These are phyloP conservation scores for Grigorovia yakushimaensis DNA, from an alignment of 805 yeast genomes.

Conservation along the genomic window DNA sequence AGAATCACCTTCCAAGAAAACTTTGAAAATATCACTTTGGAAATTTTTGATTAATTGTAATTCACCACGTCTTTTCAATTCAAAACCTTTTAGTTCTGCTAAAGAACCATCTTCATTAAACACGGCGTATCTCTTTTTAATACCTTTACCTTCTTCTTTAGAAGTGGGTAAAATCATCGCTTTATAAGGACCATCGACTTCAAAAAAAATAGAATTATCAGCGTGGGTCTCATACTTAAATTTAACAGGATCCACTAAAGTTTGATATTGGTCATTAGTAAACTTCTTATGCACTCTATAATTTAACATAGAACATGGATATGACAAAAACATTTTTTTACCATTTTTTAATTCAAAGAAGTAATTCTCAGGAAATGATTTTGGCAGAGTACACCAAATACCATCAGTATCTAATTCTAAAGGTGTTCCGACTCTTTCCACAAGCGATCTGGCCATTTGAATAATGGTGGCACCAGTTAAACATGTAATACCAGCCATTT, in stretches of 20 bases:
- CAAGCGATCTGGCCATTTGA: constrained; percentile 90
- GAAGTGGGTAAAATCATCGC: constrained; percentile 98
- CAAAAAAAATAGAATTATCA: constrained; percentile 93
- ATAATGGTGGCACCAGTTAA: constrained; percentile 95
- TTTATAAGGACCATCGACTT: constrained; percentile 96
- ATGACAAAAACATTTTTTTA: constrained; percentile 64
- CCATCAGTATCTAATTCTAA: constrained; percentile 97
- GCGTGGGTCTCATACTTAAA: constrained; percentile 66
- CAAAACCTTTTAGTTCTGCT: constrained; percentile 96
- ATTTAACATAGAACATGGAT: constrained; percentile 94
- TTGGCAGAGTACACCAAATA: constrained; percentile 96
- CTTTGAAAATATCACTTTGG: constrained; percentile 87
- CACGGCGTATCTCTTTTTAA: constrained; percentile 94
- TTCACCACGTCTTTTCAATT: constrained; percentile 93
- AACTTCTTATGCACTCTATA: constrained; percentile 83
- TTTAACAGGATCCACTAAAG: constrained; percentile 57
- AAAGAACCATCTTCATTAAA: constrained; percentile 88
- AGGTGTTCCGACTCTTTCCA: constrained; percentile 90
- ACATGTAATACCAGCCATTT: constrained; percentile 99
- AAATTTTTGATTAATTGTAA: constrained; percentile 85
- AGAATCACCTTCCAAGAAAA: constrained; percentile 76
- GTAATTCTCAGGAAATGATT: constrained; percentile 85
- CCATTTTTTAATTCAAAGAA: constrained; percentile 66
- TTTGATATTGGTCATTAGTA: constrained; percentile 93
- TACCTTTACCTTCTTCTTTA: constrained; percentile 93